Percentiles rank a stretch among this genome's conserved stretches.
These are phyloP conservation scores for Erythrobasidium hasegawianum DNA, from an alignment of 1,284 basidiomycete genomes.

Conservation along the genomic window DNA sequence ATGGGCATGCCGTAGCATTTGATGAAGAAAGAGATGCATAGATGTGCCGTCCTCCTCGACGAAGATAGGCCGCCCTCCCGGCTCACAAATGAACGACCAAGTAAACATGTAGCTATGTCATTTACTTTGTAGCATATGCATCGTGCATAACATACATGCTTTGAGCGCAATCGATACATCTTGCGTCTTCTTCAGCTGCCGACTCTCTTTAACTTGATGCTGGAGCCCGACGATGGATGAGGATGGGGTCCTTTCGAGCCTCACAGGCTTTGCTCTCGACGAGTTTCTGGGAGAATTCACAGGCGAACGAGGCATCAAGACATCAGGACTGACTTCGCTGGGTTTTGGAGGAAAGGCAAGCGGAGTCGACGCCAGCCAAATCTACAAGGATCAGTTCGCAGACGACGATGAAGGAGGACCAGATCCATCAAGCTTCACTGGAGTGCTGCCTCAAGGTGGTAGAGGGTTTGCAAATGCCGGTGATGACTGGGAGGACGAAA, in stretches of 20 bases:
- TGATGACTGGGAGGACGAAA: constrained; percentile 80
- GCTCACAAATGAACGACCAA: no score
- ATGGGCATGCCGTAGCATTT: constrained; percentile 8
- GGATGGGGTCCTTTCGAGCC: constrained; percentile 37
- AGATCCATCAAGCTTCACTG: constrained; percentile 41
- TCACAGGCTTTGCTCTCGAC: constrained; percentile 47
- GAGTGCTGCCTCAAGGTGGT: constrained; percentile 45
- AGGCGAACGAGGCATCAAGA: constrained; percentile 40
- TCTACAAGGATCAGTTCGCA: constrained; percentile 51
- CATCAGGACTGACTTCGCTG: constrained; percentile 43
- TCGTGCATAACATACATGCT: no score
- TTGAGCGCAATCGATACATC: no score
- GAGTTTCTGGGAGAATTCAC: constrained; percentile 43
- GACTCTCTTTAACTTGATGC: background rate
- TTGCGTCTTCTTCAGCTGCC: no score
- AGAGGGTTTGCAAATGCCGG: constrained; percentile 67
- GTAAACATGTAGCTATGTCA: background rate
- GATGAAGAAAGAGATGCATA: no score
- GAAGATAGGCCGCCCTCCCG: no score
- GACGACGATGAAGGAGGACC: constrained; percentile 47
- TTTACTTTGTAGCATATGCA: no score
- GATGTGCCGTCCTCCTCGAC: no score
- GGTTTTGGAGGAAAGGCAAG: constrained; percentile 41
- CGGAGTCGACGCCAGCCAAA: constrained; percentile 47
- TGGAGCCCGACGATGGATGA: constrained; percentile 38